Evolutionary conservation across 2,329 filamentous ascomycete genomes (phyloP).

Genomic region (Fusarium penzigii): DNA sequence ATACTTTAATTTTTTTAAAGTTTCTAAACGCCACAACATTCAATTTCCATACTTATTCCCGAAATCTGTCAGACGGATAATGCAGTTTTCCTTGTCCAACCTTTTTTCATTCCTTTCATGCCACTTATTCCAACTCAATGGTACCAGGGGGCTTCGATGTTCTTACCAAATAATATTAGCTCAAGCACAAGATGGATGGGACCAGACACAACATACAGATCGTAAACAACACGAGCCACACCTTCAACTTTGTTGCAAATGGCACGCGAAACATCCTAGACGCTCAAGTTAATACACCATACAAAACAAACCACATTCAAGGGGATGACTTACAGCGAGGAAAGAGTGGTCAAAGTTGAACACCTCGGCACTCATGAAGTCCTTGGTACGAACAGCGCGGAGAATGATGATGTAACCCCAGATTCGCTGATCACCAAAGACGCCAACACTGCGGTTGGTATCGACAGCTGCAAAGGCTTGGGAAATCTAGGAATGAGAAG

Average conservation of each 20-base stretch:
- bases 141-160: slow-evolving; percentile 69
- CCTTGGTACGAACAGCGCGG: neutral
- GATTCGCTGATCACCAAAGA: slow-evolving; percentile 9
- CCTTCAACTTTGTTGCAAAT: slow-evolving; percentile 56
- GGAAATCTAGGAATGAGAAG: slow-evolving; percentile 36
- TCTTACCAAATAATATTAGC: slow-evolving; percentile 32
- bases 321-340: neutral
- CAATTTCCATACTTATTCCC: slow-evolving; percentile 2
- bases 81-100: too few relatives aligned
- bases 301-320: slow-evolving; percentile 37
- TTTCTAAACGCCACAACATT: slow-evolving; percentile 1
- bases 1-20: too few relatives aligned
- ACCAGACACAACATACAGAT: slow-evolving; percentile 38
- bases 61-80: neutral
- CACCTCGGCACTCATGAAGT: neutral
- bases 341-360: slow-evolving; percentile 33
- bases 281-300: slow-evolving; percentile 63
- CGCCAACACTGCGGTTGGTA: slow-evolving; percentile 36
- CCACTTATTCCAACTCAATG: slow-evolving; percentile 69
- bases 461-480: slow-evolving; percentile 51
- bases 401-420: slow-evolving; percentile 27
- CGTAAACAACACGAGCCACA: slow-evolving; percentile 70
- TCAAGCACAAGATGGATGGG: neutral
- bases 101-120: slow-evolving; percentile 6
- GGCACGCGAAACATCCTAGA: slow-evolving; percentile 62